Evolutionary conservation across 2,329 filamentous ascomycete genomes (phyloP).

Genomic region (Sporothrix variecibatus): DNA sequence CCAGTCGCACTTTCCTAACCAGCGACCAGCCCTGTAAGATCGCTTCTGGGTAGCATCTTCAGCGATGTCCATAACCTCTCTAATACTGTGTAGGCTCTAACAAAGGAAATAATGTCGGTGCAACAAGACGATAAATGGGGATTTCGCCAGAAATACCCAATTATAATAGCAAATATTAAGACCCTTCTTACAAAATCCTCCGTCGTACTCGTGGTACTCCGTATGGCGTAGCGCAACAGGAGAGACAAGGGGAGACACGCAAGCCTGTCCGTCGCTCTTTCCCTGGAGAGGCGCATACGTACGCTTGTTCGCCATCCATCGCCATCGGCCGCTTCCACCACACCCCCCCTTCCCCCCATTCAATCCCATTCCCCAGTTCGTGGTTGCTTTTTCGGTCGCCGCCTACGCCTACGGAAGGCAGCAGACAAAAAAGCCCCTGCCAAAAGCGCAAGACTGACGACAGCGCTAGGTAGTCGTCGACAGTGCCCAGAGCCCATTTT

Average conservation of each 20-base stretch:
- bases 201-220: slow-evolving; percentile 16
- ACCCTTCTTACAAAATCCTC: slow-evolving; percentile 17
- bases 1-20: background rate
- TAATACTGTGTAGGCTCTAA: too few relatives aligned
- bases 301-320: slow-evolving; percentile 31
- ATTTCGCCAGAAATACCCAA: slow-evolving; percentile 7
- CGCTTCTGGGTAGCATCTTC: background rate
- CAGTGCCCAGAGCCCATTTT: background rate
- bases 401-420: slow-evolving; percentile 22
- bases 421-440: background rate
- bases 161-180: slow-evolving; percentile 18
- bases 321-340: slow-evolving; percentile 21
- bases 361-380: slow-evolving; percentile 7
- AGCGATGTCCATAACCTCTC: background rate
- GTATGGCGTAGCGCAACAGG: slow-evolving; percentile 24
- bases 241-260: slow-evolving; percentile 28
- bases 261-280: slow-evolving; percentile 31
- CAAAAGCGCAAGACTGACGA: slow-evolving; percentile 10
- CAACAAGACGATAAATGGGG: slow-evolving; percentile 10
- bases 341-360: slow-evolving; percentile 14
- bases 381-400: slow-evolving; percentile 16
- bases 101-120: background rate
- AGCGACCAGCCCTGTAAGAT: background rate
- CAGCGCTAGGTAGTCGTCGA: background rate
- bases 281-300: slow-evolving; percentile 32